Percentiles rank a stretch among this genome's conserved stretches.
phyloP scores from a whole-genome alignment of 176 grass and related monocot species.

The Bolboschoenus planiculmis region DNA sequence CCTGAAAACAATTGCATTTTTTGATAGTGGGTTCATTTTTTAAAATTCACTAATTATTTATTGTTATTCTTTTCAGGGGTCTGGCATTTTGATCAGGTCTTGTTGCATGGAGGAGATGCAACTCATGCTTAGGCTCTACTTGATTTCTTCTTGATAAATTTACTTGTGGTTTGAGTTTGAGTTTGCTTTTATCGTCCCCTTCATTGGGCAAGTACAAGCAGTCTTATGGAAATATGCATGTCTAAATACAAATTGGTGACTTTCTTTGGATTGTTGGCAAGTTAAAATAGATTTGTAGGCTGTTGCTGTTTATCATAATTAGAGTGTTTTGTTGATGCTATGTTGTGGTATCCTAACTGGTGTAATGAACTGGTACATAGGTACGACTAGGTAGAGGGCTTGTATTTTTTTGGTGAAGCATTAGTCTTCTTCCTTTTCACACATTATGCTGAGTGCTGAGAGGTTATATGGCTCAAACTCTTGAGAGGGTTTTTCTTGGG shows the following conservation, averaged over 20 bases:
- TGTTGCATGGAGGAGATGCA: conserved; percentile 20
- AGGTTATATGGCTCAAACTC: not conserved
- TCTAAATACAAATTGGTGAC: not conserved
- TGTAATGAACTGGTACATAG: not conserved
- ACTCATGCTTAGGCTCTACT: not conserved
- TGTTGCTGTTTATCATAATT: not conserved
- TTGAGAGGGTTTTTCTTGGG: not conserved
- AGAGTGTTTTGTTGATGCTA: not conserved
- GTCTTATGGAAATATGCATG: not conserved
- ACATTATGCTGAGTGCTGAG: not conserved
- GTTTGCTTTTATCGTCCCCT: no score
- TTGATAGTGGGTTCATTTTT: not conserved
- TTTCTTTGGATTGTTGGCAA: not conserved
- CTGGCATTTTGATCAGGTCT: conserved; percentile 38
- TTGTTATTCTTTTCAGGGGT: conserved; percentile 22
- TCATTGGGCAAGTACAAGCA: not conserved
- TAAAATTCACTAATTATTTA: not conserved
- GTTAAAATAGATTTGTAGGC: not conserved
- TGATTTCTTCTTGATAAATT: not conserved
- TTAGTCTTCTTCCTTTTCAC: not conserved
- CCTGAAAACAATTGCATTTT: not conserved
- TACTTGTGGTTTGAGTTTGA: not conserved
- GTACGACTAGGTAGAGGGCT: not conserved
- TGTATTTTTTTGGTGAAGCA: no score
- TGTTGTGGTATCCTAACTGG: not conserved